phyloP scores from a whole-genome alignment of 1,284 basidiomycete species.

The Apiotrichum gracile region DNA sequence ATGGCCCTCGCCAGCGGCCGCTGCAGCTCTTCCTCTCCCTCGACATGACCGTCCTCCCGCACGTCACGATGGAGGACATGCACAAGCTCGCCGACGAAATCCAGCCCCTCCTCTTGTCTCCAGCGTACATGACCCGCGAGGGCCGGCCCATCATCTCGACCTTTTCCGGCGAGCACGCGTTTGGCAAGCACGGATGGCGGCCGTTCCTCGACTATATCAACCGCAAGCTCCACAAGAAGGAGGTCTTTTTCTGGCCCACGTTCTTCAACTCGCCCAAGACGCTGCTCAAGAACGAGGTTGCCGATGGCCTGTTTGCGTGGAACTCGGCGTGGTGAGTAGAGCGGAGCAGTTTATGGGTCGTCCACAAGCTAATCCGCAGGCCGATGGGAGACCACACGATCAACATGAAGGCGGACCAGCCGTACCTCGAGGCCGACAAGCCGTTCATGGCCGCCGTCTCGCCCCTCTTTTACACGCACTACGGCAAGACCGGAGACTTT shows the following conservation, averaged over 20 bases:
- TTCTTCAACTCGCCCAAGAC: constrained; percentile 42
- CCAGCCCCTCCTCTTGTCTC: constrained; percentile 8
- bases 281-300: constrained; percentile 26
- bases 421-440: constrained; percentile 40
- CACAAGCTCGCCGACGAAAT: constrained; percentile 21
- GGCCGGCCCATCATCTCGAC: constrained; percentile 30
- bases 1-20: not conserved
- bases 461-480: constrained; percentile 58
- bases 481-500: constrained; percentile 42
- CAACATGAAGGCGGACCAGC: constrained; percentile 28
- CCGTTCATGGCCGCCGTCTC: constrained; percentile 60
- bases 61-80: constrained; percentile 18
- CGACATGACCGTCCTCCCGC: constrained; percentile 44
- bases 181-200: constrained; percentile 37
- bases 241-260: constrained; percentile 43
- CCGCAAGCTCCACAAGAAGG: constrained; percentile 20
- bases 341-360: not conserved
- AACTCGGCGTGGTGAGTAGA: constrained; percentile 44
- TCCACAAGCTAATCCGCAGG: constrained; percentile 19
- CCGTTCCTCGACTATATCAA: constrained; percentile 30
- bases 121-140: constrained; percentile 18
- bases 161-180: constrained; percentile 38
- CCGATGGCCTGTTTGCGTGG: constrained; percentile 44
- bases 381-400: constrained; percentile 28
- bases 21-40: constrained; percentile 40